Conservation (phyloP, 306 rosid species). For the Phaseolus lunatus region DNA sequence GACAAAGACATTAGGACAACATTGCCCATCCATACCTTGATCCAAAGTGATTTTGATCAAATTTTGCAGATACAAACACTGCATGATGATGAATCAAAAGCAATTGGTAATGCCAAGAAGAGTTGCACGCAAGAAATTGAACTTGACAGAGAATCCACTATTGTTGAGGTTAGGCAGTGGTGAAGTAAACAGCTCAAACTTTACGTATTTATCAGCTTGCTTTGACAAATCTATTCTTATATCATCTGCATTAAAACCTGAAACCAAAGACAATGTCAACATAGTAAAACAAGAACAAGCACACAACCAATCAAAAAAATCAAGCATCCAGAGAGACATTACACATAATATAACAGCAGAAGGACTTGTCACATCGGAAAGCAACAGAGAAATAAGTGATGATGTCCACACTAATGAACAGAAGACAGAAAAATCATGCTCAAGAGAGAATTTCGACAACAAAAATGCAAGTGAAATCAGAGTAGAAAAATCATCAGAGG, state of each 20-base stretch:
- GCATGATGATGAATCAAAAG: background rate
- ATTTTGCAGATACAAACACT: background rate
- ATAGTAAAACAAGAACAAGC: background rate
- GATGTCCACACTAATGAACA: background rate
- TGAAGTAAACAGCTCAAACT: background rate
- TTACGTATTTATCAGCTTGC: background rate
- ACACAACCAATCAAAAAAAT: background rate
- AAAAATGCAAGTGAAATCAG: background rate
- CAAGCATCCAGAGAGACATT: background rate
- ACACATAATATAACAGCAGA: background rate
- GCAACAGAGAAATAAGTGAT: background rate
- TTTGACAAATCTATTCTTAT: background rate
- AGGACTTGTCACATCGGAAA: background rate
- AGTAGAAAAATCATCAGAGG: background rate
- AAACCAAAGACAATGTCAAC: background rate
- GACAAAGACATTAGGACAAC: background rate
- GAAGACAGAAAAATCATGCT: background rate
- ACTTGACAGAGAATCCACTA: background rate
- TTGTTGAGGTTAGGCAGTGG: slow-evolving; percentile 2
- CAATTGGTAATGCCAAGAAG: too few species aligned
- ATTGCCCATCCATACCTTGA: background rate
- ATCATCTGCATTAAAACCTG: background rate
- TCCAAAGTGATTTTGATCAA: background rate
- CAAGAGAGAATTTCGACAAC: background rate
- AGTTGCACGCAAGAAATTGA: background rate